These are phyloP conservation scores for Cyphellophora attinorum DNA, from an alignment of 2,329 filamentous ascomycete genomes.

Conservation along the genomic window DNA sequence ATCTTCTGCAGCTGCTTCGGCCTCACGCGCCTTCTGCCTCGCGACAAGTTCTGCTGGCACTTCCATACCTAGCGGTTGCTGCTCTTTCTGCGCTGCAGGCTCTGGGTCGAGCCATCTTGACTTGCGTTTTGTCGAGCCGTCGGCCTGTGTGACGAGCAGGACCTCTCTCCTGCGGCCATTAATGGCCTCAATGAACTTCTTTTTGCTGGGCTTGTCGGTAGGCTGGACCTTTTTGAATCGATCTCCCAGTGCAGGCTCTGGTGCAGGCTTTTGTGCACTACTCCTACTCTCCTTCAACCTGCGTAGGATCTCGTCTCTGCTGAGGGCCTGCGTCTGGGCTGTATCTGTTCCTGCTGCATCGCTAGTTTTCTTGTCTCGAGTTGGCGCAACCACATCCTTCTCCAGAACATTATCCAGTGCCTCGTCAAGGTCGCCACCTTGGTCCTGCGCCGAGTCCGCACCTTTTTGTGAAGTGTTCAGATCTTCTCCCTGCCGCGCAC, in stretches of 20 bases:
- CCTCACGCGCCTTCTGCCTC: constrained; percentile 21
- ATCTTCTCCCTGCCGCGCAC: constrained; percentile 42
- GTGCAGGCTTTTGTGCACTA: constrained; percentile 24
- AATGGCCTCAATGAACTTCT: constrained; percentile 44
- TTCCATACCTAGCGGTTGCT: constrained; percentile 39
- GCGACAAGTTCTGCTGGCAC: constrained; percentile 34
- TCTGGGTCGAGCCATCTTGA: constrained; percentile 41
- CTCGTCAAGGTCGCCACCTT: constrained; percentile 46
- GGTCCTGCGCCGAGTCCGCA: constrained; percentile 18
- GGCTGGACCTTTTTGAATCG: constrained; percentile 46
- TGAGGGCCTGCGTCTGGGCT: constrained; percentile 31
- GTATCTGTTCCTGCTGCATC: constrained; percentile 13
- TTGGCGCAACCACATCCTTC: constrained; percentile 18
- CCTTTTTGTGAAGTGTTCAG: constrained; percentile 31
- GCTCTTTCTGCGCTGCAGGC: constrained; percentile 18
- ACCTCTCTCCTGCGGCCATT: constrained; percentile 45
- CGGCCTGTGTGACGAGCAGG: constrained; percentile 47
- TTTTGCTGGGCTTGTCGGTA: constrained; percentile 23
- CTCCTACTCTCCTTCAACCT: constrained; percentile 46
- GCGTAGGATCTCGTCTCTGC: constrained; percentile 49
- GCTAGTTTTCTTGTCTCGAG: constrained; percentile 4
- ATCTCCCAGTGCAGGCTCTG: constrained; percentile 39
- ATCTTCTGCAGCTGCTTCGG: constrained; percentile 25
- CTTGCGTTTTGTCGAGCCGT: constrained; percentile 54
- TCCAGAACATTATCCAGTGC: constrained; percentile 40